Base-by-base conservation (phyloP, 352 stramenopile species). In the Elongisporangium prolatum region DNA sequence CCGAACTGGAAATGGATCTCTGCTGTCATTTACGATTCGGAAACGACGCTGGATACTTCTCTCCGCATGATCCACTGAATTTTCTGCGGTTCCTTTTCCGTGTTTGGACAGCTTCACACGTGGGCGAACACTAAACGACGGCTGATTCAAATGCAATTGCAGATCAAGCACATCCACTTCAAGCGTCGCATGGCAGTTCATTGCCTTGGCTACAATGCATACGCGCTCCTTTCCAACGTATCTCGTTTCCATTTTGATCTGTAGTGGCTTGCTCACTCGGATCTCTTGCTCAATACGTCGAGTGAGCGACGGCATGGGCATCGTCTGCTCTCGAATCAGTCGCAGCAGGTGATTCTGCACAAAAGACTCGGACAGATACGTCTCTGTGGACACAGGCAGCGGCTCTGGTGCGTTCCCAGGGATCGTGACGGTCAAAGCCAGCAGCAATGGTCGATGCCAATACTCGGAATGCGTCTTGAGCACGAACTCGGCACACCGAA, bases 141-240 rank as follows among this genome's bases (percentile, higher is more conserved):
- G 70, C 57, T 87, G 73, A 44, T 78, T 77, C 56, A 88, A 59
- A 59, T 91, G 79, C 37, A 91, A 60, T 57, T 88, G 75, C 52
- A 89, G 58, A 56, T 91, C 79, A 40, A 80, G 68, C 56, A 89
- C 68, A 2, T 68, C 58, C 38, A 89, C 60, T 21, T 55, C 61
- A 25, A 88, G 48, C 13, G 59, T 61, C 47, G 60, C 52, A 59
- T 88, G 74, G 11, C 63, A 62, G 59, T 91, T 91, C 13, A 48
- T 72, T 1, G 64, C 77, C 44, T 68, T 68, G 50, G 77, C 75
- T 9, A 88, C 25, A 37, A 91, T 75, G 8, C 67, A 74, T 22
- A 89, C 67, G 14, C 71, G 75, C 22, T 61, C 61, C 17, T 52
- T 53, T n/a, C 56, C 53, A 6, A 88, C 50, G 20, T 76, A 64